Base-by-base conservation (phyloP, 1,139 yeast species). In the Lipomyces yarrowii region DNA sequence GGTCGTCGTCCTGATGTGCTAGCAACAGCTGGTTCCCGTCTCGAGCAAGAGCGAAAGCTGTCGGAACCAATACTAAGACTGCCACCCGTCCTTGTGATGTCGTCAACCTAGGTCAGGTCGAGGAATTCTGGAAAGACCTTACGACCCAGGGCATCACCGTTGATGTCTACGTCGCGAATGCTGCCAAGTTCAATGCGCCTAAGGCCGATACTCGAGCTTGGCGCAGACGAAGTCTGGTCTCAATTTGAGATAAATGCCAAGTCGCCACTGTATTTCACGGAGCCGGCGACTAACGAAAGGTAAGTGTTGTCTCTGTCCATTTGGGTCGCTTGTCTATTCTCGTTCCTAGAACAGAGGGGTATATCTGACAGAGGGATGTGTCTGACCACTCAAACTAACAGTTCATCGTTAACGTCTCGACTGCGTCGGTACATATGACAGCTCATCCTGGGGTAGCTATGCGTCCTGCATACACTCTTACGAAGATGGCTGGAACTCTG, bases 151-250 rank as follows among this genome's bases (percentile, higher is more conserved):
- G 54, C 32, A 51, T 51, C 30, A 51, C 54, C 26, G 32, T 51
- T 18, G 54, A 51, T 11, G 54, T 51, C 30, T 11, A 21, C 21
- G 54, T 51, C 6, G 54, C 54, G 30, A 51, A 51, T 51, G 54
- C 10, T 15, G 54, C 32, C 32, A 51, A 51, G 54, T 51, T 18
- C 54, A 51, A 30, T 5, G 54, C 18, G 21, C 54, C 54, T 51
- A 51, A 51, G 54, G 54, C 54, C 54, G 54, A 51, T 51, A 51
- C 54, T 51, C 54, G 54, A 51, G 54, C 54, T 51, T 51, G 54
- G 54, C 54, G 54, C 54, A 51, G 54, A 21, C 54, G 54, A 51
- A 26, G 54, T 51, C 54, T 51, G 54, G 54, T 51, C 54, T 51
- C 54, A 51, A 18, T 51, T 51, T 51, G 54, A 51, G 54, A 30